Evolutionary conservation across 2,329 filamentous ascomycete genomes (phyloP).

Genomic region (Talaromyces atroroseus): DNA sequence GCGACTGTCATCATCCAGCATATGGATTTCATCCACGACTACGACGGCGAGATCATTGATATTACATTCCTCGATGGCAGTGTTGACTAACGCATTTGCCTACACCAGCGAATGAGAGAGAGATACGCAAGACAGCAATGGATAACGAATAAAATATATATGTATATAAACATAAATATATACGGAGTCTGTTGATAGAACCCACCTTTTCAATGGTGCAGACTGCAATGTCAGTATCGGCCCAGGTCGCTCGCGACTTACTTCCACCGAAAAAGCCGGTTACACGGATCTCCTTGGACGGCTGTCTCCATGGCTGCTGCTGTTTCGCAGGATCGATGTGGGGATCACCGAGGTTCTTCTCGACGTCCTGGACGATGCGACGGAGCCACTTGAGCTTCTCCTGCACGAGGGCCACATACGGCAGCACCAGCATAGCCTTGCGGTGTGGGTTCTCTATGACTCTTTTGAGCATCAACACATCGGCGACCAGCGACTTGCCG

Average conservation of each 20-base stretch:
- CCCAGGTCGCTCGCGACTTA: slow-evolving; percentile 61
- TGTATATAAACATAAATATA: not conserved
- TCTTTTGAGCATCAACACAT: slow-evolving; percentile 66
- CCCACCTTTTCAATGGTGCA: slow-evolving; percentile 72
- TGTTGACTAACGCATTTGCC: slow-evolving; percentile 70
- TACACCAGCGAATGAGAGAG: slow-evolving; percentile 26
- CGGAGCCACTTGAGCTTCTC: slow-evolving; percentile 73
- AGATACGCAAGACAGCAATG: not conserved
- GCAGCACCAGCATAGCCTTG: slow-evolving; percentile 68
- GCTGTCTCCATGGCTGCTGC: slow-evolving; percentile 35
- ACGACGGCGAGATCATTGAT: slow-evolving; percentile 61
- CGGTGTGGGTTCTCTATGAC: slow-evolving; percentile 58
- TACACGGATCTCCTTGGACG: slow-evolving; percentile 56
- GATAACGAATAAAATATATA: not conserved
- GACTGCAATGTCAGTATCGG: slow-evolving; percentile 70
- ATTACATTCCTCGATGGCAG: slow-evolving; percentile 64
- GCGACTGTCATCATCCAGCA: slow-evolving; percentile 70
- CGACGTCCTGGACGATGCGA: slow-evolving; percentile 58
- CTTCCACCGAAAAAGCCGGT: slow-evolving; percentile 71
- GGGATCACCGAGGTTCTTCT: slow-evolving; percentile 29
- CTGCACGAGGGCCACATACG: slow-evolving; percentile 73
- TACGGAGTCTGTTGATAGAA: not conserved
- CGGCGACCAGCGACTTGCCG: slow-evolving; percentile 69
- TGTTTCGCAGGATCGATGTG: slow-evolving; percentile 35
- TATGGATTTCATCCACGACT: slow-evolving; percentile 74